Evolutionary conservation across 768 basidiomycete species (phyloP), one percentile per base, ranked within the genome.

Genomic region (Termitomyces titanicus): DNA sequence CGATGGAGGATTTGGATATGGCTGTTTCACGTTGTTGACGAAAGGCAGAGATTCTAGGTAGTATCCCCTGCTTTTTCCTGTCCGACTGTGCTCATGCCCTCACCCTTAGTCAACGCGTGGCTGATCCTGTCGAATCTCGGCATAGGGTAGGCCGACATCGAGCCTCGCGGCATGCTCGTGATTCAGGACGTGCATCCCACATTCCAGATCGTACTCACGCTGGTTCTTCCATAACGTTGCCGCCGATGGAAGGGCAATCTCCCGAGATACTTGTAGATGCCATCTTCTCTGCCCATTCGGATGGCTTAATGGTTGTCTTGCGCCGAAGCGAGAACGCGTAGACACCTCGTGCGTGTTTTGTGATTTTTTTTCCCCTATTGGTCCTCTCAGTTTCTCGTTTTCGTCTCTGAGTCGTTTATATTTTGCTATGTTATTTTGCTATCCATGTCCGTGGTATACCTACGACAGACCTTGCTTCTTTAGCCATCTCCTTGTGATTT

Each of bases 261-360:
- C 72, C 70, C 15, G 79, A 79, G 61, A 74, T 86, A 51, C 60
- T 74, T 31, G 88, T 92, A 12, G 90, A 92, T 63, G 86, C 89
- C 2, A 91, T 92, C 52, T 91, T 92, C 65, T 89, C 88, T 33
- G 89, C 87, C 5, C 90, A 92, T 66, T 92, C 90, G 27, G 90
- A 92, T 64, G 90, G 90, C 5, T 74, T 92, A 54, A 82, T 92
- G 74, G 86, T 90, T 58, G 89, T 92, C 60, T 70, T 92, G 12
- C 82, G 90, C 20, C 72, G 77, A 51, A 65, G 61, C 51, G 58
- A 58, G 34, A 50, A 52, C 47, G 47, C 42, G 22, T 61, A 58
- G 50, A 47, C 31, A 17, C 33, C 24, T 52, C 37, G 39, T 20
- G n/a, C n/a, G n/a, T 31, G 38, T 29, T 25, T 54, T n/a, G n/a